phyloP scores from a whole-genome alignment of 75 land plant species.

The Selaginella tamariscina region DNA sequence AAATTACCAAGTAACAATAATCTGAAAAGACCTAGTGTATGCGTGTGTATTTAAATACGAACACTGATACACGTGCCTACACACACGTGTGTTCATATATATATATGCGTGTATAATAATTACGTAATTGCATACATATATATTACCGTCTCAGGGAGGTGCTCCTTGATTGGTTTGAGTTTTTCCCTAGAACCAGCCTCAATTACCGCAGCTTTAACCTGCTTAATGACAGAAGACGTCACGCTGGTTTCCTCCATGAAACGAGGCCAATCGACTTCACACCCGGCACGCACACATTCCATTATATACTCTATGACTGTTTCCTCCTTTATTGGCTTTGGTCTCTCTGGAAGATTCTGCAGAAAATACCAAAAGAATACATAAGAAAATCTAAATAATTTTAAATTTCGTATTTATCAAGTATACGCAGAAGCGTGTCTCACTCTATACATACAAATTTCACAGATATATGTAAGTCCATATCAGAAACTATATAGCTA shows the following conservation, averaged over 20 bases:
- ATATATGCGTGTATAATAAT: too few relatives aligned
- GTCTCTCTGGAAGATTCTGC: slow-evolving; percentile 55
- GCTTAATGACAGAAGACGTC: slow-evolving; percentile 17
- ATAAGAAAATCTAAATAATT: too few relatives aligned
- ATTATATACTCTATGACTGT: slow-evolving; percentile 49
- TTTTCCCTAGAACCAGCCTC: slow-evolving; percentile 56
- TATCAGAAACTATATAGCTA: too few relatives aligned
- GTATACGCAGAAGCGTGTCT: too few relatives aligned
- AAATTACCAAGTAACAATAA: not conserved
- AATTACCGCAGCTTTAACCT: slow-evolving; percentile 34
- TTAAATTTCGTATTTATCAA: too few relatives aligned
- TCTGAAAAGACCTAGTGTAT: not conserved
- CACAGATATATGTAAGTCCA: too few relatives aligned
- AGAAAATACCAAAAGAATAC: not conserved
- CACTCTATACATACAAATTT: too few relatives aligned
- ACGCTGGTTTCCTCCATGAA: slow-evolving; percentile 41
- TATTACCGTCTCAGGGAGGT: slow-evolving; percentile 56
- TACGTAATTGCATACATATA: not conserved
- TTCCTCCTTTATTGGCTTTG: slow-evolving; percentile 58
- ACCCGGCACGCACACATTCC: slow-evolving; percentile 51
- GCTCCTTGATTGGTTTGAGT: slow-evolving; percentile 67
- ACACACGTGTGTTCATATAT: too few relatives aligned
- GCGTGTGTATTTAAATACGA: not conserved
- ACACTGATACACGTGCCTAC: too few relatives aligned
- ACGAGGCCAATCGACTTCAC: slow-evolving; percentile 47